Conservation (phyloP, 2,329 filamentous ascomycete genomes). For the Harringtonia lauricola region DNA sequence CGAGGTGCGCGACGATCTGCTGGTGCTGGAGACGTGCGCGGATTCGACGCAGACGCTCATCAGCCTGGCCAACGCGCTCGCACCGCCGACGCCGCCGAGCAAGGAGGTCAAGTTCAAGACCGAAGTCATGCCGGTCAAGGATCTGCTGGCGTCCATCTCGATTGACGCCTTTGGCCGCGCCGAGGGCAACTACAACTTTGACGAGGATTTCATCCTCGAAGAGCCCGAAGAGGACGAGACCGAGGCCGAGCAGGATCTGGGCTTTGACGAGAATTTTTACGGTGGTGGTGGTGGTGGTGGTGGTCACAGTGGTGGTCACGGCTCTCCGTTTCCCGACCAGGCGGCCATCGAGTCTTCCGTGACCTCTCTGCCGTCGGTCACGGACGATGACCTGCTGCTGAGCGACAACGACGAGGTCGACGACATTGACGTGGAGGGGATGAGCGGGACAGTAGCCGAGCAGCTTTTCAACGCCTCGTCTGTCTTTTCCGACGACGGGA, state of each 20-base stretch:
- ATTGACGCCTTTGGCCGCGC: conserved; percentile 66
- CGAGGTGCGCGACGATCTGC: conserved; percentile 72
- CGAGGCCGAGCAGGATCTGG: conserved; percentile 10
- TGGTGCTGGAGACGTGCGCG: conserved; percentile 89
- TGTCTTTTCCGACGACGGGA: conserved; percentile 27
- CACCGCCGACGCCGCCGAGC: conserved; percentile 72
- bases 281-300: conserved; percentile 6
- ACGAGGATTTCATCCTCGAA: conserved; percentile 49
- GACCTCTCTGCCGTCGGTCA: conserved; percentile 10
- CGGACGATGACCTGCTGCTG: conserved; percentile 7
- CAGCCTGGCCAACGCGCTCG: conserved; percentile 64
- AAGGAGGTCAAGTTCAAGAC: conserved; percentile 80
- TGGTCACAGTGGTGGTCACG: too few relatives aligned
- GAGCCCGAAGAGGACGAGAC: conserved; percentile 24
- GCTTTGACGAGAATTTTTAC: conserved; percentile 16
- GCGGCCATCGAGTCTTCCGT: conserved; percentile 6
- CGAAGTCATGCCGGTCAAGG: conserved; percentile 71
- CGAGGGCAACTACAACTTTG: conserved; percentile 51
- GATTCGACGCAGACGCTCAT: conserved; percentile 94
- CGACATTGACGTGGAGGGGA: background rate
- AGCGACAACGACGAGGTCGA: conserved; percentile 5
- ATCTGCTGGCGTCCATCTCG: conserved; percentile 83
- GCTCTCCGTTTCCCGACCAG: too few relatives aligned
- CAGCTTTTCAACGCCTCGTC: conserved; percentile 36
- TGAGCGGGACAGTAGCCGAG: conserved; percentile 23